A percentile compares a stretch with the other conserved stretches of the same genome.
Evolutionary conservation across 495 filamentous ascomycete genomes (phyloP).

Genomic region (Hamigera avellanea): DNA sequence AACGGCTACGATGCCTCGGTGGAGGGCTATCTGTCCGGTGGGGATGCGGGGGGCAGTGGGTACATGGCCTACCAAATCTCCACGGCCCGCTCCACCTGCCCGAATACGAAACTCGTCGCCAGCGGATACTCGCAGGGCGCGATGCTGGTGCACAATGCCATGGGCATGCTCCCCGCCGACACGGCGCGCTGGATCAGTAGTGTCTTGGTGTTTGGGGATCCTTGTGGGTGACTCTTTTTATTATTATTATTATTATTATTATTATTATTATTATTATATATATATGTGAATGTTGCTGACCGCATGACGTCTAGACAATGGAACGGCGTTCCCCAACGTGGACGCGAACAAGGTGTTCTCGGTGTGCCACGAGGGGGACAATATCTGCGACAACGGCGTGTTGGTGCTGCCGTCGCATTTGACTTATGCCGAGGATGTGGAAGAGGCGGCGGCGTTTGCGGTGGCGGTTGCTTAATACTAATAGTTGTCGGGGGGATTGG

Average conservation of each 20-base stretch:
- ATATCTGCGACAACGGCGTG: constrained; percentile 21
- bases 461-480: constrained; percentile 1
- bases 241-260: no score
- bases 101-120: constrained; percentile 15
- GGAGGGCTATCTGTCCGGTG: constrained; percentile 23
- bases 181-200: constrained; percentile 13
- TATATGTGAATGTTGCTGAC: no score
- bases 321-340: constrained; percentile 13
- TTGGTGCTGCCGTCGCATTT: constrained; percentile 17
- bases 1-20: constrained; percentile 23
- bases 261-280: no score
- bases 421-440: constrained; percentile 6
- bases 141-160: constrained; percentile 19
- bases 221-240: no score
- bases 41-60: constrained; percentile 15
- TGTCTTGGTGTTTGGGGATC: constrained; percentile 26
- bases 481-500: no score
- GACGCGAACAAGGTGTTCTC: constrained; percentile 14
- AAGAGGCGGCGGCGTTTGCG: neutral
- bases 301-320: constrained; percentile 11
- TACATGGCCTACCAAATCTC: constrained; percentile 11
- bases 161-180: constrained; percentile 9
- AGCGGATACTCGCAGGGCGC: constrained; percentile 19
- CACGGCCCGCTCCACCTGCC: constrained; percentile 8
- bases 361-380: constrained; percentile 19